Evolutionary conservation across 129 eudicot species (phyloP), one percentile per base, ranked within the genome.

Genomic region (Ambrosia artemisiifolia): DNA sequence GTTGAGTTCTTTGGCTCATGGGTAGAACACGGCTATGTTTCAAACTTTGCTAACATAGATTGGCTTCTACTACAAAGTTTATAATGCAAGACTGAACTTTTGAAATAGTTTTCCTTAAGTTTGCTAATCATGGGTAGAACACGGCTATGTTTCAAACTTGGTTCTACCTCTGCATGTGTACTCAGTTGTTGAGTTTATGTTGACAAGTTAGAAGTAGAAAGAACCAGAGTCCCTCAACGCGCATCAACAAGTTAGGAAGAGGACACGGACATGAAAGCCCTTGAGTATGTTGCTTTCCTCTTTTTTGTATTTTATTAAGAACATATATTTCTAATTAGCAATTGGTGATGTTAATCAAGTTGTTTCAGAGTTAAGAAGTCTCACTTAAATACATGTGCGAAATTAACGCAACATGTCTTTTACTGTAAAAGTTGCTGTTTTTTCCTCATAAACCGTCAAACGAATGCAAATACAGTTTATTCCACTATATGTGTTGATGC

Each of bases 231-330:
- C 80, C 73, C 97, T 75, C 94, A 96, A 48, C 96, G 97, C 70
- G 75, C 86, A 46, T 95, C 97, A 69, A 53, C 99, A 33, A 60
- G 40, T 71, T 95, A 97, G 99, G 96, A 90, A 71, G 99, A 95
- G 80, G 99, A 95, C 71, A 71, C 88, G 19, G 99, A 95, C 83
- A 95, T 95, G 78, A 95, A 82, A 81, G 84, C 95, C 75, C 99
- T 95, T 3, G 99, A 90, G 99, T 95, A 88, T 79, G 94, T 64
- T 67, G 30, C 36, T 75, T 47, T 11, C 70, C 20, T 60, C 7
- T 34, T 14, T 17, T 3, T 7, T n/a, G n/a, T n/a, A n/a, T 28
- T 62, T 24, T 12, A 46, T 30, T 60, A 42, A 5, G 44, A 24
- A 70, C 35, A 49, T 50, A 63, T 19, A 63, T 28, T 47, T 60